Conservation (phyloP, 2,329 filamentous ascomycete genomes). For the Fulvia fulva region DNA sequence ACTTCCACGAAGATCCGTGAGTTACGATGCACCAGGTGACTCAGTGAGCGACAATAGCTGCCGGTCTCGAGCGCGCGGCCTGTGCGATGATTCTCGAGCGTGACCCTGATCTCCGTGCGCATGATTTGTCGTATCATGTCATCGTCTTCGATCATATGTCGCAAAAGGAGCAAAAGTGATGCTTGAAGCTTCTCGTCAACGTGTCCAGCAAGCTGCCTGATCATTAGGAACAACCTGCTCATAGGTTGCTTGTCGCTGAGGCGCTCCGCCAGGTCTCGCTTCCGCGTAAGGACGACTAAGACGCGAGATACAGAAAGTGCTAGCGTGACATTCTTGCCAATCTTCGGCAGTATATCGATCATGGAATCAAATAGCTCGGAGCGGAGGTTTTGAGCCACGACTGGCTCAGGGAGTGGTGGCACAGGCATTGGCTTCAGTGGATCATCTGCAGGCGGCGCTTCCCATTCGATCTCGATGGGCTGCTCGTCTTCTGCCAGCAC, state of each 20-base stretch:
- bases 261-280: slow-evolving; percentile 66
- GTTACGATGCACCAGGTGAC: slow-evolving; percentile 73
- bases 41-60: slow-evolving; percentile 70
- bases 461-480: slow-evolving; percentile 70
- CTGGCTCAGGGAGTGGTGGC: slow-evolving; percentile 56
- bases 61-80: slow-evolving; percentile 61
- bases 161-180: slow-evolving; percentile 77
- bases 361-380: slow-evolving; percentile 68
- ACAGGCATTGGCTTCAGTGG: slow-evolving; percentile 43
- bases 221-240: slow-evolving; percentile 88
- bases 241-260: slow-evolving; percentile 86
- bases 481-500: slow-evolving; percentile 86
- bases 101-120: slow-evolving; percentile 78
- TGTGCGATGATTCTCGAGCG: slow-evolving; percentile 55
- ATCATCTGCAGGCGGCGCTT: slow-evolving; percentile 43
- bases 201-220: slow-evolving; percentile 80
- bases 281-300: slow-evolving; percentile 81
- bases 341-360: slow-evolving; percentile 76
- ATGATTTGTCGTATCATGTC: slow-evolving; percentile 88
- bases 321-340: slow-evolving; percentile 81
- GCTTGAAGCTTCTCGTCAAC: slow-evolving; percentile 71
- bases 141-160: slow-evolving; percentile 93
- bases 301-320: slow-evolving; percentile 80
- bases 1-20: slow-evolving; percentile 84
- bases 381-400: slow-evolving; percentile 64